Base-by-base conservation (phyloP, 108 stramenopile species). In the Discostella stelligeroides region DNA sequence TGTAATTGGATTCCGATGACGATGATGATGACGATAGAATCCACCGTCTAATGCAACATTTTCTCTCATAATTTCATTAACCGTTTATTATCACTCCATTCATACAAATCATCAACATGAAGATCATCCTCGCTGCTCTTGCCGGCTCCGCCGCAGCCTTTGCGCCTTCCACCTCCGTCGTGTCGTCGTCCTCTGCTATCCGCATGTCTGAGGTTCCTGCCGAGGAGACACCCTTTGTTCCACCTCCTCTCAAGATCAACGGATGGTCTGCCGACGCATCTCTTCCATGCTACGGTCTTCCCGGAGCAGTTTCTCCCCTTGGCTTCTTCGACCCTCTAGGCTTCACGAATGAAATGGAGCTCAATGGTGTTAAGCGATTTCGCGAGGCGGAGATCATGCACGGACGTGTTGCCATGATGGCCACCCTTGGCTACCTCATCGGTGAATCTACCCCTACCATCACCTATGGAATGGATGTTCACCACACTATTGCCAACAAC, bases 331-430 rank as follows among this genome's bases (percentile, higher is more conserved):
- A 86, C 41, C 84, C 85, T 4, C 79, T 85, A 5, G 78, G 77
- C 7, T 74, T 86, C 30, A 74, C 81, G 63, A 80, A 76, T 43
- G 54, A 51, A 15, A 62, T 63, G 30, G 72, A 63, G 2, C 67
- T 80, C 51, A 56, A 48, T 7, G 73, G 43, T 15, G 76, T 84
- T 23, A 84, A 84, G 81, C 77, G 82, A 30, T 84, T 72, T 53
- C 84, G 82, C 38, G 85, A 86, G 68, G 84, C 85, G 1, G 85
- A 86, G 75, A 50, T 86, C 64, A 86, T 78, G 77, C 77, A 78
- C 28, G 71, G 77, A 13, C 70, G 77, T 28, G 83, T 85, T 40
- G 84, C 83, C 51, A 84, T 86, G 85, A 76, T 85, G 46, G 82
- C 85, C 9, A 51, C 74, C 25, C 18, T 75, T 18, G 74, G 74